Evolutionary conservation across 2,329 filamentous ascomycete genomes (phyloP).

Genomic region (Monosporascus sp.): DNA sequence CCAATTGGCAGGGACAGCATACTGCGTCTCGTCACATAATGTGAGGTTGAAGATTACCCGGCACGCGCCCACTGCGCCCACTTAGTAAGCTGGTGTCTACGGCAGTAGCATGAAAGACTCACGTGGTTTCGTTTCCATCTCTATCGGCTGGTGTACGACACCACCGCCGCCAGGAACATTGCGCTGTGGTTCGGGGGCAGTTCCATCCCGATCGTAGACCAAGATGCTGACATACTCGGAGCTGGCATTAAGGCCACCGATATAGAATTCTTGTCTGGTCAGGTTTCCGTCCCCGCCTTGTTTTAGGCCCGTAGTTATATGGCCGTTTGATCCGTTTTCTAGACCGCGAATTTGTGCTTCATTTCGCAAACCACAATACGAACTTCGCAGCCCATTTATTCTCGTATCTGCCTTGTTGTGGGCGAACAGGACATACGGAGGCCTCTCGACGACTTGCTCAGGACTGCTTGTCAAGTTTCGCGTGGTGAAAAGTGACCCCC

Average conservation of each 20-base stretch:
- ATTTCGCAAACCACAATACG: conserved; percentile 73
- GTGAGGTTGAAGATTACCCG: conserved; percentile 79
- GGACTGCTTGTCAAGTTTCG: conserved; percentile 59
- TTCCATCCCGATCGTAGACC: conserved; percentile 48
- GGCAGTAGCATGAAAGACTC: conserved; percentile 23
- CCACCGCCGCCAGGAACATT: conserved; percentile 67
- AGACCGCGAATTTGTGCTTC: conserved; percentile 59
- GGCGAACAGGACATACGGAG: conserved; percentile 75
- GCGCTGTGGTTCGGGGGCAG: conserved; percentile 43
- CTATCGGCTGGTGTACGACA: conserved; percentile 63
- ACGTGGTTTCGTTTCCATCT: conserved; percentile 77
- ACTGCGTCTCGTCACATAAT: conserved; percentile 84
- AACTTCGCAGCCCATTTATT: conserved; percentile 67
- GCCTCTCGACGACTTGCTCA: conserved; percentile 47
- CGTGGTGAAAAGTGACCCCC: conserved; percentile 73
- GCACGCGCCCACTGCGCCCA: conserved; percentile 42
- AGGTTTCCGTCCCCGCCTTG: conserved; percentile 58
- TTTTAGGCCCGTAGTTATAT: conserved; percentile 60
- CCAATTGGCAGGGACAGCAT: conserved; percentile 81
- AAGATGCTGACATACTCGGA: conserved; percentile 70
- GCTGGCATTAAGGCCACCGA: conserved; percentile 67
- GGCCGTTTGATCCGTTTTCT: conserved; percentile 42
- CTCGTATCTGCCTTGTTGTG: conserved; percentile 54
- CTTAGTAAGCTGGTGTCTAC: too few species aligned
- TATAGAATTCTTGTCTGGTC: conserved; percentile 84